Conservation (phyloP, 345 rosid genomes). For the Citrus sinensis region DVS_A1.0 CM039165.1:21205001-21205500, state of each 20-base stretch:
- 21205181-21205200: no score
- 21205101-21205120: background rate
- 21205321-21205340: background rate
- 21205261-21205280: background rate
- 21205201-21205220: no score
- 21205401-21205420: background rate
- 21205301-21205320: background rate
- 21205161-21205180: no score
- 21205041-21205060: background rate
- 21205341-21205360: background rate
- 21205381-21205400: background rate
- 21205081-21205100: background rate
- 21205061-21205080: background rate
- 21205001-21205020: background rate
- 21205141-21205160: no score
- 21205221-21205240: no score
- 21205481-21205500: constrained; percentile 58
- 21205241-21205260: no score
- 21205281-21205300: background rate
- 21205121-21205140: background rate
- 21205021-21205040: background rate
- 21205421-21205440: no score
- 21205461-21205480: constrained; percentile 41
- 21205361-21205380: background rate
- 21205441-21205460: no score